phyloP scores from a whole-genome alignment of 441 rosid species.

The Adansonia grandidieri region DNA sequence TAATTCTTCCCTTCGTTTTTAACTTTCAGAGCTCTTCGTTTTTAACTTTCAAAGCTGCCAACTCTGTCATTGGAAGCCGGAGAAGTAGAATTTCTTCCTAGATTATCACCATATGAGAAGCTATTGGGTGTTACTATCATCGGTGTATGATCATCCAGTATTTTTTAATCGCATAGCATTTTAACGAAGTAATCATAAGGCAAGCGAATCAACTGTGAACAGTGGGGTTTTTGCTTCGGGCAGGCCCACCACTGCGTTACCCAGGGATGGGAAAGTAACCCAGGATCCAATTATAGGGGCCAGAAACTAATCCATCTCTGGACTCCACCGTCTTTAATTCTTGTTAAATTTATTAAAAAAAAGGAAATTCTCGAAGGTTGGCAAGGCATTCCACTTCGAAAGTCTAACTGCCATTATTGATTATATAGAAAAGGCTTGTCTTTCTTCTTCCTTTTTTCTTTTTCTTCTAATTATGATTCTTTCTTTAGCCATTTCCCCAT shows the following conservation, averaged over 20 bases:
- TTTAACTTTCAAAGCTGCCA: neutral
- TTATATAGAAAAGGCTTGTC: neutral
- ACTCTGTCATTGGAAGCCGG: neutral
- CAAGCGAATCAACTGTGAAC: neutral
- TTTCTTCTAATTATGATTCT: neutral
- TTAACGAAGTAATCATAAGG: neutral
- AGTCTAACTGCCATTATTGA: too few relatives aligned
- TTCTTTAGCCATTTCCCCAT: neutral
- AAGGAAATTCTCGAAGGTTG: neutral
- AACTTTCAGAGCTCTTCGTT: neutral
- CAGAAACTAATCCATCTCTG: neutral
- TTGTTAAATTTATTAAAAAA: neutral
- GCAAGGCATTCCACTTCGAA: neutral
- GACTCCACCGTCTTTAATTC: neutral
- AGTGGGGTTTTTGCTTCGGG: neutral
- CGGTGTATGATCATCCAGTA: constrained; percentile 41
- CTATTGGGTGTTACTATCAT: constrained; percentile 37
- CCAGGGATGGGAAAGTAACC: neutral
- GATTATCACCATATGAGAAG: constrained; percentile 29
- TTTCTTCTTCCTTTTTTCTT: neutral
- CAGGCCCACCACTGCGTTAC: neutral
- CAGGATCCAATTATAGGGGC: neutral
- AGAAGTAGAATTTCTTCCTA: constrained; percentile 40
- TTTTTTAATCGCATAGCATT: too few relatives aligned
- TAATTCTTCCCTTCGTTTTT: neutral